Evolutionary conservation across 2,329 filamentous ascomycete species (phyloP).

Genomic region (Ascosphaera aggregata): DNA sequence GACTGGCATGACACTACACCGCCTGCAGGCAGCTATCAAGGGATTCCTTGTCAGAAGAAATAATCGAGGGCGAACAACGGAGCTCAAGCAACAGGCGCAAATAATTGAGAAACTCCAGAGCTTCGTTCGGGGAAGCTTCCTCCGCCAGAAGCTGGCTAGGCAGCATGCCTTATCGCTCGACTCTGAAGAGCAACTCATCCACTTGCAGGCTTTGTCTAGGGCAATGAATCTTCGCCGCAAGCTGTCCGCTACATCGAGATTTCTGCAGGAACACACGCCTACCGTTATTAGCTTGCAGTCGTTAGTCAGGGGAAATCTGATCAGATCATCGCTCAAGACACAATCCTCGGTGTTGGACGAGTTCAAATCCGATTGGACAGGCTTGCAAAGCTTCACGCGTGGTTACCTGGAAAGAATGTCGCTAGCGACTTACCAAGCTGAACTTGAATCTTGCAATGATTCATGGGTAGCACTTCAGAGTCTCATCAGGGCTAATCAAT

Average conservation of each 20-base stretch:
- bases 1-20: constrained; percentile 5
- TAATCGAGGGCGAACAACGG: constrained; percentile 11
- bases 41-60: constrained; percentile 14
- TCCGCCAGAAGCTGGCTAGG: constrained; percentile 17
- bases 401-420: constrained; percentile 9
- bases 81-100: constrained; percentile 12
- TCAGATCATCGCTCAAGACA: constrained; percentile 13
- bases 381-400: constrained; percentile 29
- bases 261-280: constrained; percentile 69
- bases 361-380: constrained; percentile 17
- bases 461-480: constrained; percentile 24
- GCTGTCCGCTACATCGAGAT: constrained; percentile 48
- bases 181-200: constrained; percentile 40
- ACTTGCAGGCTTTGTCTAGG: constrained; percentile 52
- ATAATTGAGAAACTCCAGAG: constrained; percentile 17
- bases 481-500: constrained; percentile 17
- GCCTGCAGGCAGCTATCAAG: constrained; percentile 28
- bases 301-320: constrained; percentile 43
- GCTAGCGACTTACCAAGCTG: neutral
- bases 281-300: constrained; percentile 52
- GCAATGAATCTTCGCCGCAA: constrained; percentile 57
- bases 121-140: constrained; percentile 17
- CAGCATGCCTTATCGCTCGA: constrained; percentile 48
- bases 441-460: constrained; percentile 3
- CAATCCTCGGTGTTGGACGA: constrained; percentile 21